phyloP scores from a whole-genome alignment of 306 rosid species.

The Corylus americana region DNA sequence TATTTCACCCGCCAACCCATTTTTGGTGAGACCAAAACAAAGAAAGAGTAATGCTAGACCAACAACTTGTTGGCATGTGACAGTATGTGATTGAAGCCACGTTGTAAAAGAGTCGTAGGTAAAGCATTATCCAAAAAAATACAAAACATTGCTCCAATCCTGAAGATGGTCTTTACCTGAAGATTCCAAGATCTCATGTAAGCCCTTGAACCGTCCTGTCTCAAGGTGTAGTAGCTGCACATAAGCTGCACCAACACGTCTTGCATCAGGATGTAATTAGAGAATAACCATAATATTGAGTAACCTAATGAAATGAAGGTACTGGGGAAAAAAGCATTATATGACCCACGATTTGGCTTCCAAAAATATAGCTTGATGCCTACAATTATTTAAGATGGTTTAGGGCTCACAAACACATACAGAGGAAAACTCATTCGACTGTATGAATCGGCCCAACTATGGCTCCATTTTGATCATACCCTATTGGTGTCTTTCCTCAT shows the following conservation, averaged over 20 bases:
- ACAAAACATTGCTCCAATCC: background rate
- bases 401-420: background rate
- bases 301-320: background rate
- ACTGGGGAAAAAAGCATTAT: background rate
- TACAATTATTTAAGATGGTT: background rate
- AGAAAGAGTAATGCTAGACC: no score
- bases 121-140: no score
- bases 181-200: slow-evolving; percentile 79
- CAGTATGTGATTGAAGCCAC: no score
- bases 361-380: background rate
- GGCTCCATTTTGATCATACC: background rate
- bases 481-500: background rate
- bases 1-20: background rate
- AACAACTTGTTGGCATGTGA: no score
- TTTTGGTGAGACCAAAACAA: background rate
- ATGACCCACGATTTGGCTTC: background rate
- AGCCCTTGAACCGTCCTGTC: slow-evolving; percentile 91
- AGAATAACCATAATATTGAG: background rate
- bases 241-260: slow-evolving; percentile 62
- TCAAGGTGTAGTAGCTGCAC: slow-evolving; percentile 87
- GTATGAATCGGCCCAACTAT: background rate
- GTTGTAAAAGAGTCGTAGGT: no score
- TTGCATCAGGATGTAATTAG: slow-evolving; percentile 25
- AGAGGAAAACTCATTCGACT: background rate
- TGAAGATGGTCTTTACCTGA: slow-evolving; percentile 53